phyloP scores from a whole-genome alignment of 768 basidiomycete species.

The Lactarius sp. region DNA sequence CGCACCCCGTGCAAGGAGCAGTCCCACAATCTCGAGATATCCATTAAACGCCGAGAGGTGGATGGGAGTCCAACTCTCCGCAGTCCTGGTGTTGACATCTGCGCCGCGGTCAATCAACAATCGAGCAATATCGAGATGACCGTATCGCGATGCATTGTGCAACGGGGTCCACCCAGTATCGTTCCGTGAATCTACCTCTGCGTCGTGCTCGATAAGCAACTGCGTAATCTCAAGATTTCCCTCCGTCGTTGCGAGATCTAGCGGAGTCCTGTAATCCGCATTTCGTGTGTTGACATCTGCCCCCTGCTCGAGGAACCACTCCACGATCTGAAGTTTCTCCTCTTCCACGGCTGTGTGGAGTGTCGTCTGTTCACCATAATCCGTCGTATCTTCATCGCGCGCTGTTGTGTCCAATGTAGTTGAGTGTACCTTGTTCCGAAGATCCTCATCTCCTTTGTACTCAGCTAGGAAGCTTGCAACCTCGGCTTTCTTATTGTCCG shows the following conservation, averaged over 20 bases:
- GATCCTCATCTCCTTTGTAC: neutral
- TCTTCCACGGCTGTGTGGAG: constrained; percentile 1
- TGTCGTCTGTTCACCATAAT: neutral
- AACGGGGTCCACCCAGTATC: neutral
- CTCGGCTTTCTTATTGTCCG: neutral
- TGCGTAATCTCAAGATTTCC: neutral
- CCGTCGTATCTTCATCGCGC: neutral
- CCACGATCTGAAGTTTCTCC: neutral
- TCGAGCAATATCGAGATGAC: neutral
- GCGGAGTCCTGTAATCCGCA: neutral
- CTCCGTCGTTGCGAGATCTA: neutral
- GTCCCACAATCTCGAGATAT: neutral
- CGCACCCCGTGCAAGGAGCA: neutral
- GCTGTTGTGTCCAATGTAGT: neutral
- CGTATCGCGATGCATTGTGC: neutral
- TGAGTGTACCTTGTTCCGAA: neutral
- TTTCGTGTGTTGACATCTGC: neutral
- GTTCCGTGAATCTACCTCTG: neutral
- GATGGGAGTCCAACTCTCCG: neutral
- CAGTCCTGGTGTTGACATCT: neutral
- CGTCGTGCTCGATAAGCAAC: neutral
- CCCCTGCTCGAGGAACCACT: neutral
- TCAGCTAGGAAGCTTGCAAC: neutral
- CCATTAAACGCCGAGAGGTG: neutral
- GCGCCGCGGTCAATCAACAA: neutral